Conservation (phyloP, 257 asterid genomes). For the Jasminum sambac region DNA sequence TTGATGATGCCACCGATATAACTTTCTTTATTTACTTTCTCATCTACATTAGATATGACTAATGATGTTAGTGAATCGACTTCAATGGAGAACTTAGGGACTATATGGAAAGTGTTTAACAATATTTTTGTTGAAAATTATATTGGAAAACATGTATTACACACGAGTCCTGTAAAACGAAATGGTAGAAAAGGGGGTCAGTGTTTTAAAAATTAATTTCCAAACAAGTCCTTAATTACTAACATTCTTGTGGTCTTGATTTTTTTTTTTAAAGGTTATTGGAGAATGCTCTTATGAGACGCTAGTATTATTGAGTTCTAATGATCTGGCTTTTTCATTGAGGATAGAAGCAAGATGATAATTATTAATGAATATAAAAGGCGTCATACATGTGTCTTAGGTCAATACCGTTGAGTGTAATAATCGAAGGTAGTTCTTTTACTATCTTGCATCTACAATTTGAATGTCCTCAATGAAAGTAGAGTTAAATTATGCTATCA, state of each 20-base stretch:
- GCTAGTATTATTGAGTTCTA: not conserved
- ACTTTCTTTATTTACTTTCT: not conserved
- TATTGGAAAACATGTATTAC: too few species aligned
- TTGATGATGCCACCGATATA: not conserved
- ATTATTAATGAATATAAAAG: not conserved
- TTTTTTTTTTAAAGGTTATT: not conserved
- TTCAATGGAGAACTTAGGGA: not conserved
- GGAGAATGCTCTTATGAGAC: not conserved
- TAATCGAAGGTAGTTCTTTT: not conserved
- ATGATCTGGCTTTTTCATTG: not conserved
- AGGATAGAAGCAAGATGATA: not conserved
- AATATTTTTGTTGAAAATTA: too few species aligned
- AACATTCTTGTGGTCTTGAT: not conserved
- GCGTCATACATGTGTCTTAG: not conserved
- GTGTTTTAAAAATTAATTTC: too few species aligned
- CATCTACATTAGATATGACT: not conserved
- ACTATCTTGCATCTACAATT: not conserved
- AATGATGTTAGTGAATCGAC: not conserved
- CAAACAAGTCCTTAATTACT: too few species aligned
- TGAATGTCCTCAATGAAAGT: not conserved
- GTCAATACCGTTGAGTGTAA: not conserved
- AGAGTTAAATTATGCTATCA: not conserved
- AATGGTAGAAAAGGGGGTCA: too few species aligned
- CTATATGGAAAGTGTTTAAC: too few species aligned
- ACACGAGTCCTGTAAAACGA: too few species aligned